Base-by-base conservation (phyloP, 192 early-diverging fungal genomes). In the Anaeromyces robustus region DNA sequence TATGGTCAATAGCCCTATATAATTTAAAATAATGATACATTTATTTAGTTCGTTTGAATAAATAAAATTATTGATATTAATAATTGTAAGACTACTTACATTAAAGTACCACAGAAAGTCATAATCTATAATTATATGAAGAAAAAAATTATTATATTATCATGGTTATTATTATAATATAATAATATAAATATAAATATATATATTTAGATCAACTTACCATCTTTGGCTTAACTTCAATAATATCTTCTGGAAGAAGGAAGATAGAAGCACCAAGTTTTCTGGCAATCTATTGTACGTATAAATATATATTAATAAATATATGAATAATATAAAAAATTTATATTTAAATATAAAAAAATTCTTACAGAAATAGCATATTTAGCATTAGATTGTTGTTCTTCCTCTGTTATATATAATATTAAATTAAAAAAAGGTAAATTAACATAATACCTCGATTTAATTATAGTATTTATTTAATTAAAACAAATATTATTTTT, bases 261-360 rank as follows among this genome's bases (percentile, higher is more conserved):
- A 99, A 99, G 84, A 99, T 99, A 37, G 96, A 97, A 19, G 98
- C 97, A 29, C 98, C 98, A 78, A 99, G 88, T 88, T 99, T 99
- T 85, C 98, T 92, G 29, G 98, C 98, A 89, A 98, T 96, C 12
- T 52, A 52, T 22, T 22, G 2, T n/a, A n/a, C n/a, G n/a, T n/a
- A n/a, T n/a, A n/a, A n/a, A n/a, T n/a, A n/a, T n/a, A n/a, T n/a
- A 52, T 41, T 16, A 41, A 16, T 41, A 41, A 41, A 34, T 7
- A 7, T 34, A 34, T 34, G 12, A 34, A n/a, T n/a, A n/a, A n/a
- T n/a, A n/a, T n/a, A n/a, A n/a, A n/a, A n/a, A n/a, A n/a, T n/a
- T n/a, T n/a, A n/a, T n/a, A n/a, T n/a, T n/a, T n/a, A n/a, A n/a
- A n/a, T n/a, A 34, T 34, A 34, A 7, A 34, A 34, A 12, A 34